A percentile compares a stretch with the other conserved stretches of the same genome.
phyloP scores from a whole-genome alignment of 2,329 filamentous ascomycete genomes.

The Capronia coronata region DNA sequence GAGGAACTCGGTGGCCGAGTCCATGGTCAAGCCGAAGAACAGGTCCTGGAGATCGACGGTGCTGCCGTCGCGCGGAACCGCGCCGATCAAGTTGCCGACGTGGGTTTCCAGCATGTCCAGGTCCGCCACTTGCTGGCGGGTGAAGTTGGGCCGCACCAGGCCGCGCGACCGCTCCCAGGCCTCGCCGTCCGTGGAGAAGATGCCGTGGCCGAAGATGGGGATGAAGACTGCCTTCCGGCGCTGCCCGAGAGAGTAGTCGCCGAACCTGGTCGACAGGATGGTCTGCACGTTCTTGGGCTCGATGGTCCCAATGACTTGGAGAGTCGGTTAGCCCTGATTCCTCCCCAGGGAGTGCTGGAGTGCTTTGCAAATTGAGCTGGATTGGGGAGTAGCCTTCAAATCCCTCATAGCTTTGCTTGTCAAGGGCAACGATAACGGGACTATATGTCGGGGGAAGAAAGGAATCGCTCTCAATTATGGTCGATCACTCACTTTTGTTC shows the following conservation, averaged over 20 bases:
- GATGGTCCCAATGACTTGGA: slow-evolving; percentile 29
- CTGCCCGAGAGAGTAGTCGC: slow-evolving; percentile 39
- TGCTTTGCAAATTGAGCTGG: too few relatives aligned
- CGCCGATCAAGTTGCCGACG: slow-evolving; percentile 51
- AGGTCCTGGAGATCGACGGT: slow-evolving; percentile 53
- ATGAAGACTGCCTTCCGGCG: slow-evolving; percentile 33
- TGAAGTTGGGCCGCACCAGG: slow-evolving; percentile 47
- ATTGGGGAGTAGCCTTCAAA: too few relatives aligned
- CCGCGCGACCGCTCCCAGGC: slow-evolving; percentile 44
- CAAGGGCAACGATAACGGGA: too few relatives aligned
- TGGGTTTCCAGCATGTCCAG: slow-evolving; percentile 55
- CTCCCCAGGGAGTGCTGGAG: too few relatives aligned
- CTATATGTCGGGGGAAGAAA: too few relatives aligned
- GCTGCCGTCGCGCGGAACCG: slow-evolving; percentile 50
- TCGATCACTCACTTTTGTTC: neutral
- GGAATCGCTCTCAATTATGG: too few relatives aligned
- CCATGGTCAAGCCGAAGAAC: slow-evolving; percentile 61
- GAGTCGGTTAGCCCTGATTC: too few relatives aligned
- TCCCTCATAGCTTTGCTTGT: too few relatives aligned
- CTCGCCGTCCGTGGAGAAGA: slow-evolving; percentile 46
- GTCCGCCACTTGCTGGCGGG: slow-evolving; percentile 48
- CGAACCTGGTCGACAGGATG: slow-evolving; percentile 21
- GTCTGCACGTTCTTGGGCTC: slow-evolving; percentile 52
- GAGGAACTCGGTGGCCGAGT: slow-evolving; percentile 62
- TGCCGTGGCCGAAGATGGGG: slow-evolving; percentile 27